Base-by-base conservation (phyloP, 139 green algal species). In the Zygnema circumcarinatum region DNA sequence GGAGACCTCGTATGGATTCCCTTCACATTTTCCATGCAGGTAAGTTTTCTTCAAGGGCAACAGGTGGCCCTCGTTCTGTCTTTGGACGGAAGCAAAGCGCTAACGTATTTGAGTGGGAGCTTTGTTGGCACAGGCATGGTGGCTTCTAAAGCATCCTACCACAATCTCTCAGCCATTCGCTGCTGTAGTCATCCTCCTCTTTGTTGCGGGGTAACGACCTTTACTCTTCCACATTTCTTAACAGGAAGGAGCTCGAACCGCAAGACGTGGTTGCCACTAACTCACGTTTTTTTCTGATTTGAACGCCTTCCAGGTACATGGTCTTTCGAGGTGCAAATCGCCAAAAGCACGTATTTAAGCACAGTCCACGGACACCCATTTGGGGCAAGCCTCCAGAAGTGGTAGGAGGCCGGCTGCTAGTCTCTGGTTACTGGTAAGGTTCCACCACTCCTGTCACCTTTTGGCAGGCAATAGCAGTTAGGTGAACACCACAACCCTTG, bases 1-100 rank as follows among this genome's bases (percentile, higher is more conserved):
- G 97, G 97, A 0, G 96, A 99, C 92, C 92, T 99, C 3, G 92
- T 95, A 0, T 99, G 95, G 96, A 96, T 99, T 86, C 97, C 97
- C 31, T 99, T 99, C 94, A 97, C 94, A 7, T 99, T 98, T 93
- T 94, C 93, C 47, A 89, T 98, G 36, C 94, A 96, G 47, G 92
- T 97, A 0, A 90, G 94, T 1, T 96, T 95, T 91, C 89, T 98
- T 3, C 16, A 78, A 16, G 36, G n/a, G n/a, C 56, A n/a, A n/a
- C 29, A 72, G 56, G 56, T 72, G n/a, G n/a, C 56, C 56, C 56
- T 72, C 56, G 29, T n/a, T 72, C n/a, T n/a, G n/a, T n/a, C n/a
- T n/a, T n/a, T n/a, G n/a, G n/a, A n/a, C n/a, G n/a, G n/a, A n/a
- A n/a, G n/a, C n/a, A n/a, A n/a, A n/a, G n/a, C n/a, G n/a, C n/a